Percentiles rank a stretch among this genome's conserved stretches.
Conservation (phyloP, 2,329 filamentous ascomycete species). For the Scortechinia acanthostroma region DNA sequence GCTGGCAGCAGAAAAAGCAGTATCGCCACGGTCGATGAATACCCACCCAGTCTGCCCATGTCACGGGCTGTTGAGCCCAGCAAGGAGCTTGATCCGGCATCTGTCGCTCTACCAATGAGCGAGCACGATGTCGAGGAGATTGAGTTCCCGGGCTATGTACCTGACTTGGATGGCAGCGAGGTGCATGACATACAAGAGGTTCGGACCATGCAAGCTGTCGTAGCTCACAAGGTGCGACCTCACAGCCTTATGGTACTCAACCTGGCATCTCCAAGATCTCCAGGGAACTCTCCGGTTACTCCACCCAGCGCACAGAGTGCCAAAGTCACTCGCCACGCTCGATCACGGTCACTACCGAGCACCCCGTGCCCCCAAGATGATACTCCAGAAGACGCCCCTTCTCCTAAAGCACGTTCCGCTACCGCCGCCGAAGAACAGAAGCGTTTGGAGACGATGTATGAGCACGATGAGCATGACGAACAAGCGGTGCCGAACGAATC, state of each 20-base stretch:
- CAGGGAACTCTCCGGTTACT: background rate
- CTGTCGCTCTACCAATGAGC: slow-evolving; percentile 17
- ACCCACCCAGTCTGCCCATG: slow-evolving; percentile 3
- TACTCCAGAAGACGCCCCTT: background rate
- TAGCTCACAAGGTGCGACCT: slow-evolving; percentile 21
- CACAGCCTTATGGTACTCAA: slow-evolving; percentile 22
- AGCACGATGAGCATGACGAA: background rate
- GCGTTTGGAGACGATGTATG: slow-evolving; percentile 1
- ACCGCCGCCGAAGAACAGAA: background rate
- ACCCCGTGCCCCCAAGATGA: background rate
- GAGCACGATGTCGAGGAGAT: slow-evolving; percentile 9
- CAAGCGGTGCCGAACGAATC: too few species aligned
- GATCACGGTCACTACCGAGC: slow-evolving; percentile 20
- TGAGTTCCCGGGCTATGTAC: slow-evolving; percentile 17
- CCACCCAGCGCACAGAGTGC: slow-evolving; percentile 9
- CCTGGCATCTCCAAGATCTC: slow-evolving; percentile 13
- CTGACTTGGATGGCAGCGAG: slow-evolving; percentile 28
- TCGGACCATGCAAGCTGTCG: slow-evolving; percentile 13
- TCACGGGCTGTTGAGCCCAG: slow-evolving; percentile 3
- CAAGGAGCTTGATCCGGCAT: slow-evolving; percentile 17
- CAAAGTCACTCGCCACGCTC: slow-evolving; percentile 8
- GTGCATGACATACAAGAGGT: slow-evolving; percentile 8
- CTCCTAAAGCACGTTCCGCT: background rate
- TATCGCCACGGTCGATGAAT: slow-evolving; percentile 20
- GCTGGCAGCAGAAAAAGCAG: slow-evolving; percentile 25